Conservation (phyloP, 2,329 filamentous ascomycete genomes). For the Talaromyces piceae region DNA sequence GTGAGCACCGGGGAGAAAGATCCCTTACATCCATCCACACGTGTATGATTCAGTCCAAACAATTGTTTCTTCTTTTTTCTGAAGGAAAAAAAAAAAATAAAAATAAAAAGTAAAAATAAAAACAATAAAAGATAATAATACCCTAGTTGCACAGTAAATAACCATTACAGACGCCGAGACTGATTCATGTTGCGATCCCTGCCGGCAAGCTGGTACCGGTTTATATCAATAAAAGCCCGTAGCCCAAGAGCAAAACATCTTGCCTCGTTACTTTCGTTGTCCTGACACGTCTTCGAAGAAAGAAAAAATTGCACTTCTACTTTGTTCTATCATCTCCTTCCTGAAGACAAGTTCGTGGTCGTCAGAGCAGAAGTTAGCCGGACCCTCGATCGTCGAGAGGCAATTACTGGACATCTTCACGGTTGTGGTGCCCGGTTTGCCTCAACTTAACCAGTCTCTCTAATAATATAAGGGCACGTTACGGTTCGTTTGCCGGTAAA, state of each 20-base stretch:
- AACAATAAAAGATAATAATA: too few species aligned
- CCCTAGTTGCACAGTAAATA: not conserved
- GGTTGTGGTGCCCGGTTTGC: not conserved
- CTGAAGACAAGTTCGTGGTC: too few species aligned
- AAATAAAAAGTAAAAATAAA: too few species aligned
- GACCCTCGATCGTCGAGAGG: not conserved
- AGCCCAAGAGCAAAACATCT: not conserved
- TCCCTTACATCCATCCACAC: not conserved
- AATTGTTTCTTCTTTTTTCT: not conserved
- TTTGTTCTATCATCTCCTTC: too few species aligned
- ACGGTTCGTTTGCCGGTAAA: not conserved
- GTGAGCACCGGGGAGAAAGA: not conserved
- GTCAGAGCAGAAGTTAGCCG: too few species aligned
- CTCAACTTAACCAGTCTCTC: not conserved
- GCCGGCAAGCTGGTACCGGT: not conserved
- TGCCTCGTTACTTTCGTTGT: too few species aligned
- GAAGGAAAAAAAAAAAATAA: not conserved
- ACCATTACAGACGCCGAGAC: not conserved
- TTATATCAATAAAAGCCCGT: not conserved
- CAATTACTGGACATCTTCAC: not conserved
- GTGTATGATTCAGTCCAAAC: not conserved
- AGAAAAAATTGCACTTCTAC: too few species aligned
- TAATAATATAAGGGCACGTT: not conserved
- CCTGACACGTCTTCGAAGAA: too few species aligned
- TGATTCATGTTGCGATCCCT: not conserved